Base-by-base conservation (phyloP, 2,329 filamentous ascomycete species). In the Penicillium sp. region DNA sequence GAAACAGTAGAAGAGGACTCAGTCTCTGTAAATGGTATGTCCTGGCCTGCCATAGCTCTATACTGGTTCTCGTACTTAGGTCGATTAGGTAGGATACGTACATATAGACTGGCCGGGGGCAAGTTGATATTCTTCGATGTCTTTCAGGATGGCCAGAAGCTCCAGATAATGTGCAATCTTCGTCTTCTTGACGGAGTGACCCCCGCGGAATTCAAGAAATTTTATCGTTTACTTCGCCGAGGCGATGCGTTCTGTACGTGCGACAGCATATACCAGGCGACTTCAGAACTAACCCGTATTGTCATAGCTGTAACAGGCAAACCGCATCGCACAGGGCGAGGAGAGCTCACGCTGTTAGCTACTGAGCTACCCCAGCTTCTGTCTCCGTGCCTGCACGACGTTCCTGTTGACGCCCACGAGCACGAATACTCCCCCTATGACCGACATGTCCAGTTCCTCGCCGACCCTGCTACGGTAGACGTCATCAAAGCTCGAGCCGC, bases 41-140 rank as follows among this genome's bases (percentile, higher is more conserved):
- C 63, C 62, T 62, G 54, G 64, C 57, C 59, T 66, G 44, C 41
- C 52, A 63, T 65, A 64, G 60, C 58, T 62, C 64, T 65, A 65
- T 61, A 61, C 48, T 68, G 64, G 59, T 61, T 60, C 65, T 62
- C 73, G 71, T 76, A 74, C 74, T 78, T 79, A 83, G 76, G 72
- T 70, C 73, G 73, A 74, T 81, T 60, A 89, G 92, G 93, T 77
- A 92, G 92, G 74, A 84, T 97, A 66, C 83, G 85, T 71, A 88
- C 88, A 51, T 85, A 91, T 73, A 90, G 92, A 65, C 82, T 86
- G 52, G 85, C 88, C 58, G 89, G 93, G 67, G 89, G 87, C 69
- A 92, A 91, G 78, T 87, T 99, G 69, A 83, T 92, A 66, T 99
- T 99, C 76, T 76, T 97, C 67, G 91, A 95, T 77, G 80, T 98